These are phyloP conservation scores for Prunus mongolica DNA, from an alignment of 306 rosid species.

Conservation along the genomic window DNA sequence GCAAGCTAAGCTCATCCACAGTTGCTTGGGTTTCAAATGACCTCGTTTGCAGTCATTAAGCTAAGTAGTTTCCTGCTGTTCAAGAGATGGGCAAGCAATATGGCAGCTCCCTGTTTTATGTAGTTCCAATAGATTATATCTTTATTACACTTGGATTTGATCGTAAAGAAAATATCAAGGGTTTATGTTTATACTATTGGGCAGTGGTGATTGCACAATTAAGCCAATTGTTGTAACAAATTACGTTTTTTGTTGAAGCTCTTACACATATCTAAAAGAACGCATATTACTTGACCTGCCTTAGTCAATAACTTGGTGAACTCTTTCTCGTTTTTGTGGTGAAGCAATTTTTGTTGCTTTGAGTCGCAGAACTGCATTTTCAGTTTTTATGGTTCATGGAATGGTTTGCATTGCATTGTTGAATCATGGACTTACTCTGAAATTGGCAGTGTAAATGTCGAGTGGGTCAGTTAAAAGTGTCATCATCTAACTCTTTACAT, in stretches of 20 bases:
- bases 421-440: too few relatives aligned
- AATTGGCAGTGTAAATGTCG: background rate
- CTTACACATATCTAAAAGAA: background rate
- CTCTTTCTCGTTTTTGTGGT: too few relatives aligned
- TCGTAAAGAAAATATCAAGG: background rate
- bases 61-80: background rate
- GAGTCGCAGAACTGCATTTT: background rate
- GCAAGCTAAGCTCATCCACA: slow-evolving; percentile 29
- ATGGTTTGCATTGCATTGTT: too few relatives aligned
- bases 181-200: too few relatives aligned
- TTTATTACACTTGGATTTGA: background rate
- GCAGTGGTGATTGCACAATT: background rate
- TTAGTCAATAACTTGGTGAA: too few relatives aligned
- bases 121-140: background rate
- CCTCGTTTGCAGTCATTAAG: background rate
- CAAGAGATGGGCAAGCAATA: background rate
- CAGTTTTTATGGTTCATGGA: background rate
- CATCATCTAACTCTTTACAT: background rate
- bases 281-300: background rate
- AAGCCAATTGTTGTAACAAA: background rate
- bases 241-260: background rate
- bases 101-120: background rate
- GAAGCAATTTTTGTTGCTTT: background rate
- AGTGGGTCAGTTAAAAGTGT: background rate
- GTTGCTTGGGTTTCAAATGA: background rate